Evolutionary conservation across 2,329 filamentous ascomycete genomes (phyloP), one percentile per base, ranked within the genome.

Genomic region (Botryotinia calthae): DNA sequence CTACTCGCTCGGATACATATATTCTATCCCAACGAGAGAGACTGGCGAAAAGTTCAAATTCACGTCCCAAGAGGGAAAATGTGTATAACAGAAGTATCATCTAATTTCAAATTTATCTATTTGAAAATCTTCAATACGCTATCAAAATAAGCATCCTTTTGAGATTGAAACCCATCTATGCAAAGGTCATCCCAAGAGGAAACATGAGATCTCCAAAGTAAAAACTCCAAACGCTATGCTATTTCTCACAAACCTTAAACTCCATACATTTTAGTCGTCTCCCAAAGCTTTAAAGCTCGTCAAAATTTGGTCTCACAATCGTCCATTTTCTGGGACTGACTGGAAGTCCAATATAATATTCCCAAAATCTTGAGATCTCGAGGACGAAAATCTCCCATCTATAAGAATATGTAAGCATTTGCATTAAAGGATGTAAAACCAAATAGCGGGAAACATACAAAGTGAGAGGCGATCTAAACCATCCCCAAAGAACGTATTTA

Each of bases 401-500:
- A 73, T 72, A 31, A 66, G 25, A n/a, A 46, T 42, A 78, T 77
- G 74, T 63, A 56, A 72, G 51, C 25, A 62, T 54, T 28, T 22
- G 25, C 2, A 34, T 56, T 28, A 22, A 16, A 10, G 62, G 9
- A 9, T 28, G 25, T n/a, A 7, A 18, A 14, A 14, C 64, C 25
- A 9, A 65, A 22, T 42, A 25, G 31, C 6, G 54, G 61, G 42
- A 16, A 25, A 74, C 93, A 89, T 87, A 96, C 92, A 92, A 72
- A 75, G 87, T 87, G 63, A 82, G 85, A 0, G 95, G 95, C 65
- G 94, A 84, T 34, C 85, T 83, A 9, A 90, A 71, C 93, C 94
- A 99, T 74, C 88, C 87, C 76, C 82, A 86, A 14, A 96, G 37
- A 2, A 98, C 89, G 77, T 90, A 89, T 77, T 88, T 86, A 65